Conservation (phyloP, 2,329 filamentous ascomycete species). For the Colletotrichum chrysophilum region DNA sequence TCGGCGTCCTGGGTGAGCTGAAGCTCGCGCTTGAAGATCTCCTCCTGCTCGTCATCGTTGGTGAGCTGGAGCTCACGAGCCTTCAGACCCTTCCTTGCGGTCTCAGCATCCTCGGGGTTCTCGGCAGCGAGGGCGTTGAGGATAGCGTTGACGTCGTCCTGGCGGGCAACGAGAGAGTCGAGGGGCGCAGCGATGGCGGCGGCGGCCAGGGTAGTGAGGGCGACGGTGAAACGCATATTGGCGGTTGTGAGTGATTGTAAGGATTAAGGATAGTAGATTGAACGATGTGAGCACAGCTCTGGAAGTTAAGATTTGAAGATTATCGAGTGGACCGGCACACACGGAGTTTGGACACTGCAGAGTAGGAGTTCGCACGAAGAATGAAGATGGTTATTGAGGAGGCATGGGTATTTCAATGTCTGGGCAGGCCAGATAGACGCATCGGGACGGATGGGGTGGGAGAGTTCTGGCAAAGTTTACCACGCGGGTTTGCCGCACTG, state of each 20-base stretch:
- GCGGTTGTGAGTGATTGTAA: not conserved
- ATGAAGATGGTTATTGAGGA: not conserved
- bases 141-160: not conserved
- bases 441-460: not conserved
- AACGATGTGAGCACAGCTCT: conserved; percentile 5
- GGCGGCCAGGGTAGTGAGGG: conserved; percentile 10
- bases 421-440: not conserved
- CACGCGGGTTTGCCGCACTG: not conserved
- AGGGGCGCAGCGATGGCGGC: conserved; percentile 10
- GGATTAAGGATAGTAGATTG: not conserved
- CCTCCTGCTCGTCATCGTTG: not conserved
- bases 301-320: not conserved
- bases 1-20: not conserved
- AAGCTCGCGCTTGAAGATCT: not conserved
- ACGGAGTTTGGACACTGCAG: not conserved
- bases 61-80: not conserved
- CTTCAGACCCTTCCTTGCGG: not conserved
- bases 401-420: not conserved
- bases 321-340: not conserved
- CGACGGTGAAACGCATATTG: conserved; percentile 15
- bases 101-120: conserved; percentile 1
- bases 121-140: not conserved
- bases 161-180: not conserved
- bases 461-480: not conserved
- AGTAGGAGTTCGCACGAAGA: not conserved